A percentile compares a stretch with the other conserved stretches of the same genome.
Conservation (phyloP, 2,329 filamentous ascomycete genomes). For the Aspergillus sp. region DNA sequence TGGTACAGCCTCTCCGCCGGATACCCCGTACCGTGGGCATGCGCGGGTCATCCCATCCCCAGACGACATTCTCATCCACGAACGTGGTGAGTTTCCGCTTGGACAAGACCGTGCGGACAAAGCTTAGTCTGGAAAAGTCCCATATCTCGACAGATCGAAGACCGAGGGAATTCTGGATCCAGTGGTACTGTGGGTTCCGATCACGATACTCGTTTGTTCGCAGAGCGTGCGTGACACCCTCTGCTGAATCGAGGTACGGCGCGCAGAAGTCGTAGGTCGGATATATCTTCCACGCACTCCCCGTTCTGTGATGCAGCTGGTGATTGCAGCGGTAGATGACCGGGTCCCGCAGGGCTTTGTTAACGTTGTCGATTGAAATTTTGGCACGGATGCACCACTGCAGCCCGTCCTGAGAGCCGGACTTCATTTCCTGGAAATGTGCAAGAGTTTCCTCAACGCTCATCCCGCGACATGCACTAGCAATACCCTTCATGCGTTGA, state of each 20-base stretch:
- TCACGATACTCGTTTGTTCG: constrained; percentile 62
- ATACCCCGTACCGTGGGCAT: constrained; percentile 54
- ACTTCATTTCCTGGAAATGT: constrained; percentile 92
- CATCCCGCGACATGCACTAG: constrained; percentile 77
- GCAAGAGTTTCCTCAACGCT: constrained; percentile 78
- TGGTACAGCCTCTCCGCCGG: constrained; percentile 49
- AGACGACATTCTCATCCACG: constrained; percentile 48
- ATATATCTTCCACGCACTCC: constrained; percentile 65
- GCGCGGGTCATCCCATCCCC: constrained; percentile 54
- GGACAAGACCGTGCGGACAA: constrained; percentile 51
- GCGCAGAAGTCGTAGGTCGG: constrained; percentile 67
- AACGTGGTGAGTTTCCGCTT: constrained; percentile 54
- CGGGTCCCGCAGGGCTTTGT: constrained; percentile 93
- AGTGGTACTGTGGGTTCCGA: constrained; percentile 52
- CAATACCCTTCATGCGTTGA: constrained; percentile 79
- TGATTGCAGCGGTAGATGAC: constrained; percentile 96
- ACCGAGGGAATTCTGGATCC: constrained; percentile 50
- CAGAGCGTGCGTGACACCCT: constrained; percentile 65
- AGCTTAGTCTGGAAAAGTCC: constrained; percentile 55
- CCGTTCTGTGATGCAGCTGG: constrained; percentile 61
- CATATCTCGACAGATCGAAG: constrained; percentile 49
- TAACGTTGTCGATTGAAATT: constrained; percentile 85
- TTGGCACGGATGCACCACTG: constrained; percentile 93
- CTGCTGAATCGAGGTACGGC: constrained; percentile 63
- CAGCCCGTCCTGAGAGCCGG: constrained; percentile 72